phyloP scores from a whole-genome alignment of 2,329 filamentous ascomycete genomes.

The Clathrospora elynae region DNA sequence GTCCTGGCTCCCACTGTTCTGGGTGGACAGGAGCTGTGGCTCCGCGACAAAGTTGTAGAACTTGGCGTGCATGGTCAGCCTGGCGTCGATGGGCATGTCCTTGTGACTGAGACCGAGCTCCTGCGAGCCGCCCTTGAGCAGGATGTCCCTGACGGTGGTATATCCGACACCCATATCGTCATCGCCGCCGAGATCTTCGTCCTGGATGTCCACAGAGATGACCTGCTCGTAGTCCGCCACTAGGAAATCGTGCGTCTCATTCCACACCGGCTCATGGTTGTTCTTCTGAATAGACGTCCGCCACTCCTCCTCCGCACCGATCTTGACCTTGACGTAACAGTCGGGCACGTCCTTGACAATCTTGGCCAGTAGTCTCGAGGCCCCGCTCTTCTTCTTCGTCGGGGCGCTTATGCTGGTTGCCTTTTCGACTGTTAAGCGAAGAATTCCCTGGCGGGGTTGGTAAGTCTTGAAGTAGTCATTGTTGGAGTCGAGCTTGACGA shows the following conservation, averaged over 20 bases:
- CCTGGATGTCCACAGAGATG: slow-evolving; percentile 51
- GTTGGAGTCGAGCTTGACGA: slow-evolving; percentile 55
- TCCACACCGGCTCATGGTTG: slow-evolving; percentile 52
- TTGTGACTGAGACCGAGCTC: slow-evolving; percentile 50
- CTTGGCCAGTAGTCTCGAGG: slow-evolving; percentile 50
- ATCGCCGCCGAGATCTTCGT: slow-evolving; percentile 52
- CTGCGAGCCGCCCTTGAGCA: slow-evolving; percentile 51
- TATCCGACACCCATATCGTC: slow-evolving; percentile 54
- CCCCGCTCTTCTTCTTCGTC: slow-evolving; percentile 48
- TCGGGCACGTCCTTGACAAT: slow-evolving; percentile 55
- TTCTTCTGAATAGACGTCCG: slow-evolving; percentile 53
- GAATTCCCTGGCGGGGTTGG: slow-evolving; percentile 51
- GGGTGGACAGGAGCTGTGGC: slow-evolving; percentile 37
- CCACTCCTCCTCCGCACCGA: slow-evolving; percentile 54
- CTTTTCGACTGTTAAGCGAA: slow-evolving; percentile 53
- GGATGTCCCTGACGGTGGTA: slow-evolving; percentile 51
- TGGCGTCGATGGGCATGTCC: slow-evolving; percentile 46
- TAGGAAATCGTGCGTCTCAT: slow-evolving; percentile 57
- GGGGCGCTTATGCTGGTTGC: slow-evolving; percentile 48
- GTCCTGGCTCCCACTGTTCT: slow-evolving; percentile 28
- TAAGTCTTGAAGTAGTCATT: slow-evolving; percentile 58
- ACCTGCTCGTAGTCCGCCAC: slow-evolving; percentile 54
- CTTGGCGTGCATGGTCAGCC: slow-evolving; percentile 47
- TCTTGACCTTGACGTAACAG: slow-evolving; percentile 53
- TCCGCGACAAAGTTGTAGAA: slow-evolving; percentile 53